Evolutionary conservation across 371 early-diverging fungal genomes (phyloP).

Genomic region (Mortierella sp.): DNA sequence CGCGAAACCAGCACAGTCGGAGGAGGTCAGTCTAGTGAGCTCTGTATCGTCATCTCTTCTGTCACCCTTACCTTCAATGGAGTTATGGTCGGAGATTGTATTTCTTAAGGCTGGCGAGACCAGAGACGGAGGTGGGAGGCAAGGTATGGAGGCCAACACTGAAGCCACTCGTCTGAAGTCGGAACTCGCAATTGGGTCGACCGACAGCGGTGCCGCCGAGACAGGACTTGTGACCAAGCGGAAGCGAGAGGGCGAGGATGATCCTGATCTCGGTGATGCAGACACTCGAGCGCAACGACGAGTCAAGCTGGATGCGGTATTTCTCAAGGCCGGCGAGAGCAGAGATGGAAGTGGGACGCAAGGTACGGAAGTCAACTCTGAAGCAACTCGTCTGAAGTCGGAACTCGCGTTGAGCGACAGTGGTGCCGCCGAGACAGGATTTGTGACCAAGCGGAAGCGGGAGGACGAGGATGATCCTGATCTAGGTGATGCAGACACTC

Average conservation of each 20-base stretch:
- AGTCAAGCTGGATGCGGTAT: no score
- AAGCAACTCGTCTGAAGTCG: conserved; percentile 1
- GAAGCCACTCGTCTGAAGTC: conserved; percentile 6
- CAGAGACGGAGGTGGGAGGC: neutral
- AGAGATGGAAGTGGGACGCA: neutral
- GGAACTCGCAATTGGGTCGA: conserved; percentile 6
- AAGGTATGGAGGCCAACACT: neutral
- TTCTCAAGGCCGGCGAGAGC: conserved; percentile 17
- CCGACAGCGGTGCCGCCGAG: neutral
- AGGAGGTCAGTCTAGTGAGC: neutral
- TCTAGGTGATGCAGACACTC: neutral
- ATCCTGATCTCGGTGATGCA: neutral
- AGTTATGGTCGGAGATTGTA: conserved; percentile 11
- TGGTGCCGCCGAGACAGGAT: neutral
- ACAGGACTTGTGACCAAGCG: neutral
- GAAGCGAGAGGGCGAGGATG: conserved; percentile 4
- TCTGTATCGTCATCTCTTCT: neutral
- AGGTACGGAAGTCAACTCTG: neutral
- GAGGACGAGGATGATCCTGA: neutral
- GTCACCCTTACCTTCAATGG: conserved; percentile 12
- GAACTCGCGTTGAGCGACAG: conserved; percentile 1
- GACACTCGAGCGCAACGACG: neutral
- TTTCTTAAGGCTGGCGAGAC: conserved; percentile 21
- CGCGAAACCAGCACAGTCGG: neutral
- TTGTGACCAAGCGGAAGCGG: conserved; percentile 6